Percentiles rank a stretch among this genome's conserved stretches.
Evolutionary conservation across 2,329 filamentous ascomycete genomes (phyloP).

Genomic region (Dendrostoma leiphaemia): DNA sequence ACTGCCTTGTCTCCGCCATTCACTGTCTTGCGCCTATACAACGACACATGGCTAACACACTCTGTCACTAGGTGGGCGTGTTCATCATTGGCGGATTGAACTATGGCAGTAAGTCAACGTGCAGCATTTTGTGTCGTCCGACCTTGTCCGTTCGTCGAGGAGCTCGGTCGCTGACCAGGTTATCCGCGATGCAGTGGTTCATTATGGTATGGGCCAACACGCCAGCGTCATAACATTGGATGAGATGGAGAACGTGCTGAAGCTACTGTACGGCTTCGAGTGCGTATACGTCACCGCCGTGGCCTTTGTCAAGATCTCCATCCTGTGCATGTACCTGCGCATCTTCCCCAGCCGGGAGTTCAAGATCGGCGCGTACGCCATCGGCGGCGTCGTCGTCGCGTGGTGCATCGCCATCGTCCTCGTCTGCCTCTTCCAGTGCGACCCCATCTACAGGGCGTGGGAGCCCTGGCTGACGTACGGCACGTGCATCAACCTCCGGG

Average conservation of each 20-base stretch:
- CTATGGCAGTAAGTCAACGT: constrained; percentile 16
- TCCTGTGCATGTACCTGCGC: constrained; percentile 26
- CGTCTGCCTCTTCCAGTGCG: constrained; percentile 35
- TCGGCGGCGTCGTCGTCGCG: constrained; percentile 17
- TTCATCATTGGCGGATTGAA: constrained; percentile 18
- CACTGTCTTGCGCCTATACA: no score
- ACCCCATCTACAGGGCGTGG: constrained; percentile 36
- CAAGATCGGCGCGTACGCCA: constrained; percentile 16
- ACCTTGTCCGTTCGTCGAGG: no score
- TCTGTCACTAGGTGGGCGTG: constrained; percentile 5
- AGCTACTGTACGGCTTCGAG: constrained; percentile 18
- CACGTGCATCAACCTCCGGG: constrained; percentile 37
- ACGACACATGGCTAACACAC: no score
- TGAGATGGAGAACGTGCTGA: constrained; percentile 21
- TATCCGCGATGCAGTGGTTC: constrained; percentile 11
- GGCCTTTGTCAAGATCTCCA: constrained; percentile 23
- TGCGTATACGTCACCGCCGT: constrained; percentile 20
- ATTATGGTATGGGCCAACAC: constrained; percentile 19
- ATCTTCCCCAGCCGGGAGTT: constrained; percentile 25
- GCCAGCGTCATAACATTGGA: constrained; percentile 4
- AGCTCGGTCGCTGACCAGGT: background rate
- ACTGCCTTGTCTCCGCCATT: no score
- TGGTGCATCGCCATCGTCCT: constrained; percentile 25
- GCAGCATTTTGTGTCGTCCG: background rate
- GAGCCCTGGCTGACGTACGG: constrained; percentile 28